Evolutionary conservation across 805 yeast genomes (phyloP).

Genomic region (Hermanozyma aechmeae): DNA sequence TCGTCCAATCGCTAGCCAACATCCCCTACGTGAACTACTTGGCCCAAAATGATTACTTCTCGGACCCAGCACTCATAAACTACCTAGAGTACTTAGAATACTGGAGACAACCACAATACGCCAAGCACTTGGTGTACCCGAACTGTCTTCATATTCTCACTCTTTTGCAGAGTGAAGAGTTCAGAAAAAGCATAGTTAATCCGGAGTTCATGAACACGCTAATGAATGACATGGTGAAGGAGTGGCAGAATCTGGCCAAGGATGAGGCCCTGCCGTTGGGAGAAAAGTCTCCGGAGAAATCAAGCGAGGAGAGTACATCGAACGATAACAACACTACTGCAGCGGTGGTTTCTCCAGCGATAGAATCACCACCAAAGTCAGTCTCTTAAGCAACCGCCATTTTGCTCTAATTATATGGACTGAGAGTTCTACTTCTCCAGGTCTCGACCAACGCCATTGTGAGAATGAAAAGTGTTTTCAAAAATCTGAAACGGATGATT

Average conservation of each 20-base stretch:
- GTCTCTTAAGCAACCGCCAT: no score
- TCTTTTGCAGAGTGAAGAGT: slow-evolving; percentile 43
- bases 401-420: no score
- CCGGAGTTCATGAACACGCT: slow-evolving; percentile 47
- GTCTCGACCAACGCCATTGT: no score
- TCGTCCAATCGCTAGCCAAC: slow-evolving; percentile 87
- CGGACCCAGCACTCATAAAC: slow-evolving; percentile 60
- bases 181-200: slow-evolving; percentile 46
- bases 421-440: no score
- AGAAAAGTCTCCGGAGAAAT: no score
- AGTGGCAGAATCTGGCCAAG: slow-evolving; percentile 51
- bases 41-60: slow-evolving; percentile 74
- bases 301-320: no score
- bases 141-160: slow-evolving; percentile 78
- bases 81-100: slow-evolving; percentile 77
- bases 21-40: slow-evolving; percentile 78
- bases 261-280: no score
- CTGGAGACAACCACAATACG: slow-evolving; percentile 70
- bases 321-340: no score
- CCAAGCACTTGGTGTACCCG: slow-evolving; percentile 71
- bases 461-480: no score
- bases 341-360: no score
- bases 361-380: no score
- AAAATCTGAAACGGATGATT: no score
- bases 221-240: slow-evolving; percentile 69